Evolutionary conservation across 2,329 filamentous ascomycete genomes (phyloP), one percentile per base, ranked within the genome.

Genomic region (Stromatinia cepivora): DNA sequence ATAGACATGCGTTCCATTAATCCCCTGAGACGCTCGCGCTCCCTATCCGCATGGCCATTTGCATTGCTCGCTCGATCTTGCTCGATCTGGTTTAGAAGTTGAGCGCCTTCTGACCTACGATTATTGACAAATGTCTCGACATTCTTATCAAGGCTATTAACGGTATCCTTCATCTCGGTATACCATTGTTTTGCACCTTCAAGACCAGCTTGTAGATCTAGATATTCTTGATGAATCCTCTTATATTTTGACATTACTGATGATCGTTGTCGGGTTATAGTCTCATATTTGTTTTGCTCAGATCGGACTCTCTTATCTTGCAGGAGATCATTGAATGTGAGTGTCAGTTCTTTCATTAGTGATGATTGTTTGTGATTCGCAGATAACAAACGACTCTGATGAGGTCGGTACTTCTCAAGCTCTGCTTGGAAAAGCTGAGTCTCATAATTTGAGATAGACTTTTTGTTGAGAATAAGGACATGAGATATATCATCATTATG

Each of bases 61-160:
- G 75, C 74, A 70, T 72, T 76, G 48, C 70, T 71, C 28, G 75
- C 73, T 69, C 77, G 71, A 53, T 78, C 78, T 56, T 78, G 75
- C 71, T 79, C 78, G 65, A 99, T 99, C 75, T 93, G 91, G 74
- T 88, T 89, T 48, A 99, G 86, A 7, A 99, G 86, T 78, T 97
- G 92, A 0, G 93, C 92, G 5, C 95, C 95, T 82, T 99, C 95
- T 0, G 92, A 90, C 71, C 94, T 85, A 65, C 95, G 88, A 79
- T 99, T 99, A 82, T 93, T 96, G 73, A 99, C 94, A 80, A 99
- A 99, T 0, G 91, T 92, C 73, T 98, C 94, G 1, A 99, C 95
- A 76, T 99, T 99, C 85, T 97, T 95, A 76, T 93, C 89, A 53
- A 97, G 83, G 77, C 92, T 97, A 73, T 94, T 92, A 0, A 96